phyloP scores from a whole-genome alignment of 169 alveolate genomes.

The Plasmodium knowlesi region DNA sequence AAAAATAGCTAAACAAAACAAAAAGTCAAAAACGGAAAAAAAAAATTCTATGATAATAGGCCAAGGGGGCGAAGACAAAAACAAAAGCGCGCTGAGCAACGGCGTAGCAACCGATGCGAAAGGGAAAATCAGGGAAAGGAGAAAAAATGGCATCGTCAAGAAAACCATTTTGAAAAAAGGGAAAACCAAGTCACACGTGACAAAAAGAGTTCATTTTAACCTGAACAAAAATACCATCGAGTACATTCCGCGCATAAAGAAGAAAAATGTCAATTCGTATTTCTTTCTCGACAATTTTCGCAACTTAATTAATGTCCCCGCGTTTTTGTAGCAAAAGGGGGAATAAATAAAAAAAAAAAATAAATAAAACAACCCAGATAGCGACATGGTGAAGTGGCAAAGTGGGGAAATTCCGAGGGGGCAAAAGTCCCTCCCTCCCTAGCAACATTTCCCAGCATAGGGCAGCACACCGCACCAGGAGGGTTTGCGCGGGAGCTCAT shows the following conservation, averaged over 20 bases:
- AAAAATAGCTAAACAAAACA: not conserved
- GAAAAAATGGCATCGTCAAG: not conserved
- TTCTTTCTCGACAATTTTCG: conserved; percentile 41
- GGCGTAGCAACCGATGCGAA: not conserved
- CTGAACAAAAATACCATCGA: conserved; percentile 53
- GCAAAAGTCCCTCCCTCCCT: not conserved
- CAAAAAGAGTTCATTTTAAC: conserved; percentile 58
- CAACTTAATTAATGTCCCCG: conserved; percentile 33
- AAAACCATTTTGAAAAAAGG: conserved; percentile 68
- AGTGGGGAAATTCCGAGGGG: not conserved
- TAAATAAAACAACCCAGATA: not conserved
- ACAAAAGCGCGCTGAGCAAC: not conserved
- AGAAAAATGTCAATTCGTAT: conserved; percentile 14
- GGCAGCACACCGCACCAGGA: not conserved
- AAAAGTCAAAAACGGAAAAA: not conserved
- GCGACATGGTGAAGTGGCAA: not conserved
- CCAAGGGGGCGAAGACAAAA: not conserved
- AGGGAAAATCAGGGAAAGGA: not conserved
- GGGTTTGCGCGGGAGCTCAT: not conserved
- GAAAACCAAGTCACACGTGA: conserved; percentile 23
- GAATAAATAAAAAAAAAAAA: not conserved
- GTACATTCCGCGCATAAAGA: conserved; percentile 52
- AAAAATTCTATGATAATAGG: not conserved
- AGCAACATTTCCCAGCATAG: not conserved
- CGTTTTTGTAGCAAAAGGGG: conserved; percentile 16